Conservation (phyloP, 1,284 basidiomycete genomes). For the Ganoderma leucocontextum region DNA sequence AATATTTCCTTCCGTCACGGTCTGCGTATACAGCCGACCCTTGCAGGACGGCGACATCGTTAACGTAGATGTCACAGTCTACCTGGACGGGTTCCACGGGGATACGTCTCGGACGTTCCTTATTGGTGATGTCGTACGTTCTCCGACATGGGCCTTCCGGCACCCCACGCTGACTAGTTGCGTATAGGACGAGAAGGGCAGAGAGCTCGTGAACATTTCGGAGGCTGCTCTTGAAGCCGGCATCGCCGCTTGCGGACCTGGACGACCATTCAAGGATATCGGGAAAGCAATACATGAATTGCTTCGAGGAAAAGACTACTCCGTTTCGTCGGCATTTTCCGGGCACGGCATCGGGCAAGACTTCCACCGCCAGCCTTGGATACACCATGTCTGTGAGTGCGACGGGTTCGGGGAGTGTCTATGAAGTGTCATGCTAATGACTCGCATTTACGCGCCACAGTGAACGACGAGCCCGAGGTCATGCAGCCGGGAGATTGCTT, state of each 20-base stretch:
- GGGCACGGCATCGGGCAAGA: slow-evolving; percentile 89
- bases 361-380: slow-evolving; percentile 89
- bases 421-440: background rate
- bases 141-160: background rate
- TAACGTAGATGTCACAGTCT: slow-evolving; percentile 88
- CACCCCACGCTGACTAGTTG: slow-evolving; percentile 7
- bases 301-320: slow-evolving; percentile 54
- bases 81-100: slow-evolving; percentile 82
- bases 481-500: slow-evolving; percentile 90
- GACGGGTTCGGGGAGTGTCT: background rate
- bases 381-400: slow-evolving; percentile 72
- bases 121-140: slow-evolving; percentile 75
- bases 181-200: slow-evolving; percentile 70
- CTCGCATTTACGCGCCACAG: slow-evolving; percentile 46
- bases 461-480: slow-evolving; percentile 78
- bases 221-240: slow-evolving; percentile 75
- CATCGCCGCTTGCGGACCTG: slow-evolving; percentile 82
- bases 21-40: slow-evolving; percentile 61
- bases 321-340: slow-evolving; percentile 78
- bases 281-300: slow-evolving; percentile 78
- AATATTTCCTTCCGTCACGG: too few species aligned
- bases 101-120: slow-evolving; percentile 87
- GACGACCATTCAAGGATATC: slow-evolving; percentile 75
- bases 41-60: slow-evolving; percentile 84
- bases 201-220: slow-evolving; percentile 68